These are phyloP conservation scores for Lipomyces spencermartinsiae DNA, from an alignment of 805 yeast species.

Conservation along the genomic window DNA sequence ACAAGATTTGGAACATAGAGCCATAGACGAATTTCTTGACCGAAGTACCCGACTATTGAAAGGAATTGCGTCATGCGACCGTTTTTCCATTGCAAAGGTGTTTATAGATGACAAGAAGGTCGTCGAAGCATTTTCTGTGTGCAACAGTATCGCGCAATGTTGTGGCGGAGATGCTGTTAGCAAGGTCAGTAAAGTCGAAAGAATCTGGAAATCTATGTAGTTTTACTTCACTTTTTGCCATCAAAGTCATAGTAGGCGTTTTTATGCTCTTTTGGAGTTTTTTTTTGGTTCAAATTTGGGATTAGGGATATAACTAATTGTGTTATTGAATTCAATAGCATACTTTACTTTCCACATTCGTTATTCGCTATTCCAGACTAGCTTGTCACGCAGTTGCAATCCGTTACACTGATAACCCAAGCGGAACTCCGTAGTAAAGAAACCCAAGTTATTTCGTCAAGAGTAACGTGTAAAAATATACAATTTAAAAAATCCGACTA, in stretches of 20 bases:
- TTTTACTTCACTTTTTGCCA: background rate
- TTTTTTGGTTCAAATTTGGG: too few relatives aligned
- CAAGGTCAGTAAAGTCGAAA: background rate
- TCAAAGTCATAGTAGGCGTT: background rate
- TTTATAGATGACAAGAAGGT: constrained; percentile 14
- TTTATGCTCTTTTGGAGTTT: background rate
- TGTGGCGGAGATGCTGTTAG: constrained; percentile 3
- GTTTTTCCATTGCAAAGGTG: constrained; percentile 29
- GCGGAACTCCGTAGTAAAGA: background rate
- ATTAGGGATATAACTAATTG: background rate
- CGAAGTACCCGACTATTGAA: background rate
- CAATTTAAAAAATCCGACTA: background rate
- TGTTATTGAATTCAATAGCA: background rate
- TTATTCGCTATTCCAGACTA: background rate
- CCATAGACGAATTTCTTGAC: background rate
- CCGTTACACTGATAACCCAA: background rate
- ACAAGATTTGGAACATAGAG: background rate
- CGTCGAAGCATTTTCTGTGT: constrained; percentile 12
- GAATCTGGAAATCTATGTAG: constrained; percentile 2
- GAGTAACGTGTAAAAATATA: background rate
- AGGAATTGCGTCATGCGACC: constrained; percentile 17
- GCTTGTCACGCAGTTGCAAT: background rate
- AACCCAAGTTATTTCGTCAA: background rate
- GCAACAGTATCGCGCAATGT: background rate
- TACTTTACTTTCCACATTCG: background rate